Conservation (phyloP, 2,329 filamentous ascomycete genomes). For the Aspergillus sp. region DNA sequence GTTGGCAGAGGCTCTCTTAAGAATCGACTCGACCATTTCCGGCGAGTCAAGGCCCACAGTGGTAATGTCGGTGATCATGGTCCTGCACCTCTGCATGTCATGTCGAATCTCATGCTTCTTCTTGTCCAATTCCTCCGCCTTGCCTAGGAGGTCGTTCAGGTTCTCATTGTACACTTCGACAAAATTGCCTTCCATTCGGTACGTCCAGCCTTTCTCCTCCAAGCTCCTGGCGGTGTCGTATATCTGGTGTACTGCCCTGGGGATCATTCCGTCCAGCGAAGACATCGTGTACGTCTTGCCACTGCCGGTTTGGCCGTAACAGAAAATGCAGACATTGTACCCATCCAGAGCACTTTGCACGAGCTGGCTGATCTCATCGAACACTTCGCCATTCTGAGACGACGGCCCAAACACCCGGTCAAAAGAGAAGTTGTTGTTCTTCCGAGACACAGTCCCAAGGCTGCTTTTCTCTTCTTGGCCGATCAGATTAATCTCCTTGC, state of each 20-base stretch:
- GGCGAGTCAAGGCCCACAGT: conserved; percentile 70
- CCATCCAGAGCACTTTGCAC: conserved; percentile 94
- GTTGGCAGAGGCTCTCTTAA: conserved; percentile 73
- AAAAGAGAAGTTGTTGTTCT: conserved; percentile 79
- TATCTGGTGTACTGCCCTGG: conserved; percentile 83
- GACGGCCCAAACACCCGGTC: conserved; percentile 80
- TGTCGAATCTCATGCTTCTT: conserved; percentile 86
- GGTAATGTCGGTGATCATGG: conserved; percentile 69
- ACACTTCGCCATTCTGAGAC: conserved; percentile 74
- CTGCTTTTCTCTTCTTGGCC: conserved; percentile 78
- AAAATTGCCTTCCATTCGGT: conserved; percentile 89
- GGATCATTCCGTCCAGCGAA: conserved; percentile 84
- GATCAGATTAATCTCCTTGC: conserved; percentile 74
- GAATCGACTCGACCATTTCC: conserved; percentile 67
- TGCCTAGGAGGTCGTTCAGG: conserved; percentile 76
- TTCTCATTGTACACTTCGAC: conserved; percentile 98
- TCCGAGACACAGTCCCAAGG: conserved; percentile 63
- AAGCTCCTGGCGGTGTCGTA: conserved; percentile 77
- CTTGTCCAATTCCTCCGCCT: conserved; percentile 60
- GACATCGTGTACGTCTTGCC: conserved; percentile 98
- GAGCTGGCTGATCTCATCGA: conserved; percentile 91
- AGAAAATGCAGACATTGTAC: conserved; percentile 98
- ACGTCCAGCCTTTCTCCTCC: conserved; percentile 85
- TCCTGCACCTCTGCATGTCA: conserved; percentile 71
- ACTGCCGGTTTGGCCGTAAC: conserved; percentile 93